Base-by-base conservation (phyloP, 2,329 filamentous ascomycete species). In the Ceratocystis smalleyi region DNA sequence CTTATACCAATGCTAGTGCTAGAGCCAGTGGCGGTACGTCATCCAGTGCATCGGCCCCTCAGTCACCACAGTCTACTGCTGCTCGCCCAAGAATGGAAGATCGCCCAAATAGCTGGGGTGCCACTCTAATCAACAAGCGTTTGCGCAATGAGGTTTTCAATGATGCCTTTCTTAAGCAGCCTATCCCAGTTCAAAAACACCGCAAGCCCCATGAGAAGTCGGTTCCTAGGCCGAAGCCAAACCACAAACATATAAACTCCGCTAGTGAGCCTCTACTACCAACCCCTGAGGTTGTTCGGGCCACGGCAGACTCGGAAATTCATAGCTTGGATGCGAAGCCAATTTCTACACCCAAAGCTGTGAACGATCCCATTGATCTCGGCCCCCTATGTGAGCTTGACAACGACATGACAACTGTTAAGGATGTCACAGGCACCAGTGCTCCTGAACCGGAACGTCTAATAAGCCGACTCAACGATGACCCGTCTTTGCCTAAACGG, bases 91-190 rank as follows among this genome's bases (percentile, higher is more conserved):
- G 70, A 2, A 70, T 85, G 66, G 79, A 83, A 27, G 78, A 83
- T 54, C 77, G 81, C 22, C 80, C 83, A 6, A 83, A 83, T 68
- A 85, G 83, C 70, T 96, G 92, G 91, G 91, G 92, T 6, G 90
- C 91, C 17, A 96, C 91, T 0, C 91, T 87, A 24, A 88, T 96
- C 66, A 97, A 97, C 72, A 87, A 88, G 70, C 84, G 86, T 66
- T 75, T 97, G 47, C 86, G 91, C 66, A 92, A 95, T 72, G 89
- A 95, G 73, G 91, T 96, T 0, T 87, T 96, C 71, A 89, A 91
- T 47, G 91, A 96, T 72, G 92, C 92, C 0, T 96, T 96, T 71
- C 78, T 90, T 54, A 89, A 91, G 66, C 87, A 91, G 63, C 85
- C 88, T 0, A 88, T 96, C 67, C 86, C 89, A n/a, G 77, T 86